phyloP scores from a whole-genome alignment of 495 filamentous ascomycete species.

The Daldinia childiae region DNA sequence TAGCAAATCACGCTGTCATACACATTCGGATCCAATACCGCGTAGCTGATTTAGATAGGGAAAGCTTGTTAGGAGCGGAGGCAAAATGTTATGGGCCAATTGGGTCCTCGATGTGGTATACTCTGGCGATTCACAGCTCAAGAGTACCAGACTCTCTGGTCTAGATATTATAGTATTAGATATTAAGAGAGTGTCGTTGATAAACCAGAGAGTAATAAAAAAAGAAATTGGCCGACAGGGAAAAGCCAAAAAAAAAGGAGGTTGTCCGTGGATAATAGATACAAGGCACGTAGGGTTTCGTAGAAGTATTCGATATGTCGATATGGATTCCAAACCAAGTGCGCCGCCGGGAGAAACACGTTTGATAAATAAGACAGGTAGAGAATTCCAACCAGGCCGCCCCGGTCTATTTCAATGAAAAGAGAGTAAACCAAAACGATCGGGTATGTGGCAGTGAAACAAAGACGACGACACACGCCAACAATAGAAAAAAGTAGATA shows the following conservation, averaged over 20 bases:
- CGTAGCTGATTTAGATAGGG: constrained; percentile 13
- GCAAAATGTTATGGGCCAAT: constrained; percentile 18
- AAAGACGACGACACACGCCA: constrained; percentile 27
- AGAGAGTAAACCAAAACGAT: constrained; percentile 35
- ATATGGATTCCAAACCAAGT: constrained; percentile 47
- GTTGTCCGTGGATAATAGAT: constrained; percentile 25
- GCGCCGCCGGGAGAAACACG: constrained; percentile 38
- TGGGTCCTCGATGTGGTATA: constrained; percentile 32
- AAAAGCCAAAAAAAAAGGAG: constrained; percentile 28
- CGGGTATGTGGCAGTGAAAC: constrained; percentile 30
- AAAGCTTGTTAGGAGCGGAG: constrained; percentile 19
- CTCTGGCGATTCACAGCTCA: constrained; percentile 27
- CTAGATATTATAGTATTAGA: constrained; percentile 49
- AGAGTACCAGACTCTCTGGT: constrained; percentile 52
- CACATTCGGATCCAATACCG: constrained; percentile 29
- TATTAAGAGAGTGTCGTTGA: constrained; percentile 53
- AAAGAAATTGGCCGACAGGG: constrained; percentile 10
- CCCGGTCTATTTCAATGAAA: constrained; percentile 38
- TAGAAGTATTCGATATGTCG: constrained; percentile 39
- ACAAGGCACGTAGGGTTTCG: constrained; percentile 46
- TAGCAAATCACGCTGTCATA: constrained; percentile 25
- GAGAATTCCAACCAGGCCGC: constrained; percentile 35
- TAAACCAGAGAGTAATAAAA: constrained; percentile 25
- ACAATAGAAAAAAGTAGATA: constrained; percentile 18
- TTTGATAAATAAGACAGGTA: constrained; percentile 36